These are phyloP conservation scores for Gracilaria gracilis DNA, from an alignment of 23 red algal genomes.

Conservation along the genomic window DNA sequence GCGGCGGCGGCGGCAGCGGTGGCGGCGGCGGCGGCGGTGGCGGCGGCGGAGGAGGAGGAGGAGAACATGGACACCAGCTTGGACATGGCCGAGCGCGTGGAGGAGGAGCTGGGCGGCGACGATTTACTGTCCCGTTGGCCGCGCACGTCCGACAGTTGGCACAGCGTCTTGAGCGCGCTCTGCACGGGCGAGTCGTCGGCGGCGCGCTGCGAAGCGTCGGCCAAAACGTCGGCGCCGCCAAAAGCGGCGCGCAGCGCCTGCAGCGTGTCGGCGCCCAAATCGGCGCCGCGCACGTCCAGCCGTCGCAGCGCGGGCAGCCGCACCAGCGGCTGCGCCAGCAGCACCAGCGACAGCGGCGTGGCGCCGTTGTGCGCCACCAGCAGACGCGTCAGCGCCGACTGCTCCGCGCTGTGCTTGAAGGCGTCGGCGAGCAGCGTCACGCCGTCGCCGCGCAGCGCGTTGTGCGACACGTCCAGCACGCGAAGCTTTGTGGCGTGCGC, in stretches of 20 bases:
- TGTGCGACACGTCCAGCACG: conserved; percentile 68
- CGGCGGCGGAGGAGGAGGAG: not conserved
- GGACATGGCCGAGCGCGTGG: not conserved
- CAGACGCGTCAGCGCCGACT: conserved; percentile 46
- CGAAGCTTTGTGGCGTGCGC: conserved; percentile 9
- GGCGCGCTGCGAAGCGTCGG: not conserved
- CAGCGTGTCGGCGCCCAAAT: not conserved
- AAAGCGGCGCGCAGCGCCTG: not conserved
- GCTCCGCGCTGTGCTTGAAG: conserved; percentile 20
- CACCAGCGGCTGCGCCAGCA: conserved; percentile 39
- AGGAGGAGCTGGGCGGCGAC: too few relatives aligned
- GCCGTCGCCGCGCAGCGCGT: conserved; percentile 70
- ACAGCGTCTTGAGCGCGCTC: too few relatives aligned
- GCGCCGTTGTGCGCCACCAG: conserved; percentile 55
- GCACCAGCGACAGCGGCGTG: conserved; percentile 6
- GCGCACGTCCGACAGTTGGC: too few relatives aligned
- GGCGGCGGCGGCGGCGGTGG: not conserved
- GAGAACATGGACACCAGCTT: too few relatives aligned
- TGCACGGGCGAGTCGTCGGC: too few relatives aligned
- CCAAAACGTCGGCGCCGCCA: not conserved
- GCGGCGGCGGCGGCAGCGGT: not conserved
- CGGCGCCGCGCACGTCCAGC: conserved; percentile 73
- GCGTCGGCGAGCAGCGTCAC: conserved; percentile 53
- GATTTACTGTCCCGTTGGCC: too few relatives aligned
- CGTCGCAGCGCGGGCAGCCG: conserved; percentile 31